Conservation (phyloP, 1,284 basidiomycete species). For the Exobasidium rhododendri region DNA sequence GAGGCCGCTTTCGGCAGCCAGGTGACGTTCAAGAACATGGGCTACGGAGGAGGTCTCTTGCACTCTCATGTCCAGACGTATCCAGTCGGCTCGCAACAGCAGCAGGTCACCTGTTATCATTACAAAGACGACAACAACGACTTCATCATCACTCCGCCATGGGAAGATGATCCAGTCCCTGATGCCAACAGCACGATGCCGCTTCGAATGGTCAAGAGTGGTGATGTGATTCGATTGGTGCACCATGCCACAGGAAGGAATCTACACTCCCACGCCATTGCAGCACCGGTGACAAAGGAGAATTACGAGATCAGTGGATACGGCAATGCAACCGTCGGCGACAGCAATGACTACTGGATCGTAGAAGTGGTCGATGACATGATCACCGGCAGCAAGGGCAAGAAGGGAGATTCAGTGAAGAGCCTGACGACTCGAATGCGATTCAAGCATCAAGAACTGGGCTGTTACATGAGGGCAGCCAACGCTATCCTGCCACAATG, state of each 20-base stretch:
- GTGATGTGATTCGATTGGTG: constrained; percentile 74
- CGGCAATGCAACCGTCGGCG: constrained; percentile 81
- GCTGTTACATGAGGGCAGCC: constrained; percentile 75
- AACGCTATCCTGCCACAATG: constrained; percentile 89
- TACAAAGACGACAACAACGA: constrained; percentile 99
- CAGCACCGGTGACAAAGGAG: constrained; percentile 84
- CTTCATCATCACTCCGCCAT: constrained; percentile 76
- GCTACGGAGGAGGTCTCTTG: constrained; percentile 90
- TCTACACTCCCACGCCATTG: constrained; percentile 84
- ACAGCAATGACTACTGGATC: constrained; percentile 84
- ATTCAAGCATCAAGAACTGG: constrained; percentile 70
- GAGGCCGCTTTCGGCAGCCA: constrained; percentile 88
- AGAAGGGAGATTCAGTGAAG: constrained; percentile 67
- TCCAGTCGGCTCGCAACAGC: constrained; percentile 86
- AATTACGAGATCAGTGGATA: constrained; percentile 90
- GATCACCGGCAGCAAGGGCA: constrained; percentile 59
- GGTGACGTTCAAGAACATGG: constrained; percentile 93
- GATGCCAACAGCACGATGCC: constrained; percentile 15
- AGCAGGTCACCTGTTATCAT: constrained; percentile 98
- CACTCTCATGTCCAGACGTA: constrained; percentile 95
- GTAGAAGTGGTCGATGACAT: constrained; percentile 89
- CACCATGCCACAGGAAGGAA: constrained; percentile 81
- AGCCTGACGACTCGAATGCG: constrained; percentile 84
- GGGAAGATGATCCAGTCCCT: constrained; percentile 61
- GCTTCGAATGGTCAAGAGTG: constrained; percentile 68